Conservation (phyloP, 768 basidiomycete genomes). For the Naganishia randhawae region DNA sequence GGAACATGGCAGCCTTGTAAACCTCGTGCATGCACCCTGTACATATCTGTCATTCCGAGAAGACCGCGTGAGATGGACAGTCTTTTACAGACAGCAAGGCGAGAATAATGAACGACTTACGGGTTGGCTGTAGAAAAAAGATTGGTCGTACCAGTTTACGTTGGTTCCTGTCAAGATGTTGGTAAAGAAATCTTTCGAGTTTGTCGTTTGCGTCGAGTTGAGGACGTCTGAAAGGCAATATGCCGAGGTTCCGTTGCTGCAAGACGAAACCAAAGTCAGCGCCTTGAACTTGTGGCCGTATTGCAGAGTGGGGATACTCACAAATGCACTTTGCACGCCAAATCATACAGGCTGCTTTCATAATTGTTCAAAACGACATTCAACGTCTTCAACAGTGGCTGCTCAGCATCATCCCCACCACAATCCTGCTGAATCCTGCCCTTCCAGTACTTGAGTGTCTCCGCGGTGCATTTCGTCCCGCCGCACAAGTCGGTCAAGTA, state of each 20-base stretch:
- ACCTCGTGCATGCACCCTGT: slow-evolving; percentile 48
- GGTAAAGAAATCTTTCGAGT: slow-evolving; percentile 43
- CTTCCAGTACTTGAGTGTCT: slow-evolving; percentile 34
- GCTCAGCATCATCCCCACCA: slow-evolving; percentile 20
- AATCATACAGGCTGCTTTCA: slow-evolving; percentile 38
- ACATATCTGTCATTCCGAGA: slow-evolving; percentile 33
- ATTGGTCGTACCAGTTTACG: slow-evolving; percentile 38
- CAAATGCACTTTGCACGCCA: slow-evolving; percentile 46
- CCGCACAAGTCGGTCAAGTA: slow-evolving; percentile 40
- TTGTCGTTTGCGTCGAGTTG: slow-evolving; percentile 34
- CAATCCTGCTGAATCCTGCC: slow-evolving; percentile 34
- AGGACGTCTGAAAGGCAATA: slow-evolving; percentile 39
- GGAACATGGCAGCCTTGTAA: slow-evolving; percentile 42
- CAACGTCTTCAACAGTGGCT: slow-evolving; percentile 35
- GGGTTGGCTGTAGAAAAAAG: slow-evolving; percentile 35
- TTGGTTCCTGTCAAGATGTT: slow-evolving; percentile 39
- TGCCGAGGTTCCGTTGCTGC: slow-evolving; percentile 43
- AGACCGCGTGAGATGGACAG: not conserved
- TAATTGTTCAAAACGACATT: slow-evolving; percentile 38
- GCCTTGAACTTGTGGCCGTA: not conserved
- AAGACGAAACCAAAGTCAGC: not conserved
- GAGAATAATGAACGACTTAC: not conserved
- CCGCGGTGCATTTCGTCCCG: slow-evolving; percentile 31
- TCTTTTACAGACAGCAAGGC: too few species aligned
- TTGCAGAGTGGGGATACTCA: slow-evolving; percentile 33